These are phyloP conservation scores for Mortierella sp. DNA, from an alignment of 371 early-diverging fungal species.

Conservation along the genomic window DNA sequence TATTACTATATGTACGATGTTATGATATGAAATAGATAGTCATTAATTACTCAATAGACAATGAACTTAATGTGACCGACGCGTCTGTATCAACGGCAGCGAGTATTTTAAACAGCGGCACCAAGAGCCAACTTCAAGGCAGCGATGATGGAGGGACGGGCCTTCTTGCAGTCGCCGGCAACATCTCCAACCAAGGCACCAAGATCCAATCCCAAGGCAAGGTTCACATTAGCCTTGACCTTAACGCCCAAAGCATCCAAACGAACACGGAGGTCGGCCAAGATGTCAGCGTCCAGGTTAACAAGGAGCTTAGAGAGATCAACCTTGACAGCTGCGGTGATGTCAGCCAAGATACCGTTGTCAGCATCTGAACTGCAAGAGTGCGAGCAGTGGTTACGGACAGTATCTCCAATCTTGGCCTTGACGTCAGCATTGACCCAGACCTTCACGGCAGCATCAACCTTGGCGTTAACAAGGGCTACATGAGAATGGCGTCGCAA, in stretches of 20 bases:
- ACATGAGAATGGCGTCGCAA: not conserved
- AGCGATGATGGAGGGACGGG: not conserved
- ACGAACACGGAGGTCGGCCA: constrained; percentile 15
- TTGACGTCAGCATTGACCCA: constrained; percentile 16
- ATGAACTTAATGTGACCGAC: too few relatives aligned
- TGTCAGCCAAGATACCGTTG: constrained; percentile 16
- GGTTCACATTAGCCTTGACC: constrained; percentile 19
- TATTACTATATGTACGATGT: too few relatives aligned
- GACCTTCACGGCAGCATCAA: constrained; percentile 19
- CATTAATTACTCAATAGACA: too few relatives aligned
- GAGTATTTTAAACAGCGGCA: too few relatives aligned
- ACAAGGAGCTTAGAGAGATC: constrained; percentile 15
- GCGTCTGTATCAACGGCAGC: too few relatives aligned
- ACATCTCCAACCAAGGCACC: not conserved
- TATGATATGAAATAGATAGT: too few relatives aligned
- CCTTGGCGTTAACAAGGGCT: constrained; percentile 24
- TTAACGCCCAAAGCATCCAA: constrained; percentile 18
- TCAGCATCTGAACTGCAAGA: constrained; percentile 11
- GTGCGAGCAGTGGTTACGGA: constrained; percentile 10
- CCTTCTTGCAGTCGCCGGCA: not conserved
- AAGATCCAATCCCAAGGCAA: constrained; percentile 16
- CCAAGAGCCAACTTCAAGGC: not conserved
- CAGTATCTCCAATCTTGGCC: constrained; percentile 7
- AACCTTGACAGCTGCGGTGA: constrained; percentile 10
- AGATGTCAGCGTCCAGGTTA: constrained; percentile 1